These are phyloP conservation scores for Myxozyma vanderwaltii DNA, from an alignment of 805 yeast genomes.

Conservation along the genomic window DNA sequence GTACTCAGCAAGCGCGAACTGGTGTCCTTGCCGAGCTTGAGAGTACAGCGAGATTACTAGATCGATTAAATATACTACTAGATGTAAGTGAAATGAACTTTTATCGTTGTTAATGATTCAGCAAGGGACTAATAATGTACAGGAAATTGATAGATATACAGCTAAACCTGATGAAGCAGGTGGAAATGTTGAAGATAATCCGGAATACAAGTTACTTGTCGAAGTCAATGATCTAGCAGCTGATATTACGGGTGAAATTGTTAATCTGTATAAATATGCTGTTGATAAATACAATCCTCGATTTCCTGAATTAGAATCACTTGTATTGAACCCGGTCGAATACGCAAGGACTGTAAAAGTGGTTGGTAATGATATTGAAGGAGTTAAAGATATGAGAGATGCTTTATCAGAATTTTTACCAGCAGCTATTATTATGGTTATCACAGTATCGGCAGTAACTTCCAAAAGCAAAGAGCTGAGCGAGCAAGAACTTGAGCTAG, in stretches of 20 bases:
- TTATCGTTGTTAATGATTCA: not conserved
- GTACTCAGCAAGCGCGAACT: constrained; percentile 13
- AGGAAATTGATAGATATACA: constrained; percentile 25
- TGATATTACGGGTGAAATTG: constrained; percentile 58
- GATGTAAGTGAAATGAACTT: constrained; percentile 15
- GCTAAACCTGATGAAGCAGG: constrained; percentile 36
- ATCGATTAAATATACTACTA: constrained; percentile 17
- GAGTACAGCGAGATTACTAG: constrained; percentile 16
- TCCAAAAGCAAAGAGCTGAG: constrained; percentile 43
- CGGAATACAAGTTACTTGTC: constrained; percentile 56
- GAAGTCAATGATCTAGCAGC: constrained; percentile 57
- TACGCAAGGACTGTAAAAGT: constrained; percentile 57
- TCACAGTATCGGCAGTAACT: constrained; percentile 72
- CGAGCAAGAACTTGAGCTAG: constrained; percentile 43
- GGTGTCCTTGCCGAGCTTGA: constrained; percentile 22
- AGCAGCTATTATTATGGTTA: constrained; percentile 67
- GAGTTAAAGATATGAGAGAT: constrained; percentile 38
- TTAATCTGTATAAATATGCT: constrained; percentile 52
- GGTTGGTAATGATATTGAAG: constrained; percentile 53
- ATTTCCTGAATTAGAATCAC: constrained; percentile 70
- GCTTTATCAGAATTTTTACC: constrained; percentile 50
- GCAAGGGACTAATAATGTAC: not conserved
- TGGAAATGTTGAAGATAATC: constrained; percentile 40
- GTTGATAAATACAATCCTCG: constrained; percentile 57
- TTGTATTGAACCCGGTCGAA: constrained; percentile 63